Evolutionary conservation across 2,329 filamentous ascomycete species (phyloP).

Genomic region (Mycocentrospora acerina): DNA sequence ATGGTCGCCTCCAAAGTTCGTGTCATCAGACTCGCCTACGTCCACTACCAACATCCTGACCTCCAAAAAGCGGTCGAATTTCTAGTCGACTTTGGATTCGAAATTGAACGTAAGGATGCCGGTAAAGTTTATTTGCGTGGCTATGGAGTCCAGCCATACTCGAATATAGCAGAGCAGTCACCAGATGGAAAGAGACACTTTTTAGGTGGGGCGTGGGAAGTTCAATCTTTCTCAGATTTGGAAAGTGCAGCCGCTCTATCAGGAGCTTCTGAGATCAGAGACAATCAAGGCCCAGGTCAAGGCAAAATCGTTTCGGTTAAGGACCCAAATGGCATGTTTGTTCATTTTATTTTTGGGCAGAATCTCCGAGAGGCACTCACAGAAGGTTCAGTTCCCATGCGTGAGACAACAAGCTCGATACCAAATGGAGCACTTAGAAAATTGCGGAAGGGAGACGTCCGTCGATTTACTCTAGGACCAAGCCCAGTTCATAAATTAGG

Average conservation of each 20-base stretch:
- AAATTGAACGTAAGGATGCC: slow-evolving; percentile 3
- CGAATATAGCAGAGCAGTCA: slow-evolving; percentile 52
- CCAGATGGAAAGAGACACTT: slow-evolving; percentile 51
- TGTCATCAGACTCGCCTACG: too few species aligned
- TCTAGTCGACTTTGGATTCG: slow-evolving; percentile 16
- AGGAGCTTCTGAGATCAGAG: slow-evolving; percentile 49
- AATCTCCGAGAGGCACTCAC: background rate
- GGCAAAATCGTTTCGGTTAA: slow-evolving; percentile 48
- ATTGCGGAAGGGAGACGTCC: slow-evolving; percentile 48
- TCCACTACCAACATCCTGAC: slow-evolving; percentile 17
- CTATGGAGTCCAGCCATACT: slow-evolving; percentile 60
- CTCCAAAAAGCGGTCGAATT: slow-evolving; percentile 13
- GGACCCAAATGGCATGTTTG: slow-evolving; percentile 48
- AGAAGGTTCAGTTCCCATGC: too few species aligned
- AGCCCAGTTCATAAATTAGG: slow-evolving; percentile 48
- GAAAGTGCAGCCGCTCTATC: slow-evolving; percentile 49
- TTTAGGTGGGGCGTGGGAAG: slow-evolving; percentile 56
- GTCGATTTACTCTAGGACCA: slow-evolving; percentile 50
- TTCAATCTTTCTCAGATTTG: slow-evolving; percentile 57
- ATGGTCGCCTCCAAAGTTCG: too few species aligned
- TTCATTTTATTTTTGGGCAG: slow-evolving; percentile 59
- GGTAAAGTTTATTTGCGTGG: slow-evolving; percentile 56
- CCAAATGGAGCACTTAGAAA: slow-evolving; percentile 40
- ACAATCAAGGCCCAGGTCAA: slow-evolving; percentile 54
- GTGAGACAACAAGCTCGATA: slow-evolving; percentile 52